A percentile compares a stretch with the other conserved stretches of the same genome.
Evolutionary conservation across 208 protist species (phyloP).

Genomic region (Porcisia deanei): DNA sequence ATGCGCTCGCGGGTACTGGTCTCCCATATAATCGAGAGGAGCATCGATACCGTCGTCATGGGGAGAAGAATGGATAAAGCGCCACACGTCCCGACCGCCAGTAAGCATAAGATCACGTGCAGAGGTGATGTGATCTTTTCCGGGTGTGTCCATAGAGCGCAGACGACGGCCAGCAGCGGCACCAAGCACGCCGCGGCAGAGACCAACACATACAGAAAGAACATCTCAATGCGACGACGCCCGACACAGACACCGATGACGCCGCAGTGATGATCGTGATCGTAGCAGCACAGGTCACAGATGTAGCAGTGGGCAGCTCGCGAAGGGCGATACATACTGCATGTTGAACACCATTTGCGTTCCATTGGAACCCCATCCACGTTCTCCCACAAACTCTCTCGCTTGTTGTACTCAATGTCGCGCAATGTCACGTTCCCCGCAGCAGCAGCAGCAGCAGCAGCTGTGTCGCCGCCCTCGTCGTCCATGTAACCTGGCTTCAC

Average conservation of each 20-base stretch:
- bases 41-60: conserved; percentile 41
- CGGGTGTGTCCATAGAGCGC: conserved; percentile 30
- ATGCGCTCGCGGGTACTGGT: conserved; percentile 77
- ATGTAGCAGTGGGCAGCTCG: conserved; percentile 91
- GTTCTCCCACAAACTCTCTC: conserved; percentile 72
- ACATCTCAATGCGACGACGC: conserved; percentile 60
- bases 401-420: conserved; percentile 66
- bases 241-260: conserved; percentile 88
- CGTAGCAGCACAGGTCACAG: conserved; percentile 83
- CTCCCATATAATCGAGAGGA: conserved; percentile 29
- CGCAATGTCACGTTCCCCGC: conserved; percentile 52
- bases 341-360: conserved; percentile 91
- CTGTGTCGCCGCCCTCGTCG: conserved; percentile 15
- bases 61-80: conserved; percentile 29
- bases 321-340: conserved; percentile 79
- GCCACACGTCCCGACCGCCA: conserved; percentile 16
- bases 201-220: conserved; percentile 58
- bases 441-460: neutral
- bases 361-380: conserved; percentile 78
- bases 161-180: conserved; percentile 33
- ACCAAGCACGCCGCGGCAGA: conserved; percentile 26
- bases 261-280: conserved; percentile 92
- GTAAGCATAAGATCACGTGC: conserved; percentile 12
- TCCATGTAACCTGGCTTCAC: conserved; percentile 73
- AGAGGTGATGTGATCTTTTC: conserved; percentile 24